These are phyloP conservation scores for Nitzschia sp. DNA, from an alignment of 108 stramenopile species.

Conservation along the genomic window DNA sequence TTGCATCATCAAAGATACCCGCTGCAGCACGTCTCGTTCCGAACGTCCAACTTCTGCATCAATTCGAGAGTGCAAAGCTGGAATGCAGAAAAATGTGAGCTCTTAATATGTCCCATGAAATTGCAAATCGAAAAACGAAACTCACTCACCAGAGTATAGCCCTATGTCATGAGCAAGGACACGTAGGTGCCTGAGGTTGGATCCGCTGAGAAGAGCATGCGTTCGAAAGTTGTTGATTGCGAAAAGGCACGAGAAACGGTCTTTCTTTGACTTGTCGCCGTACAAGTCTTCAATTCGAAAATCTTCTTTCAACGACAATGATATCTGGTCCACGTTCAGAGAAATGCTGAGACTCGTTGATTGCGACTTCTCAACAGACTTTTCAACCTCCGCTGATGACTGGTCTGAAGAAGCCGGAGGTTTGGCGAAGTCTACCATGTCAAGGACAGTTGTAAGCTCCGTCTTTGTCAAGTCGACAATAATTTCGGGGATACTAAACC, in stretches of 20 bases:
- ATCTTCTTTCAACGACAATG: constrained; percentile 14
- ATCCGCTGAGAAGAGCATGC: constrained; percentile 7
- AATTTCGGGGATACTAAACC: constrained; percentile 52
- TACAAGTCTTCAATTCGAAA: neutral
- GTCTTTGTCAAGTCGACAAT: constrained; percentile 53
- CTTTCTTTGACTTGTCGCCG: neutral
- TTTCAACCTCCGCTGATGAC: neutral
- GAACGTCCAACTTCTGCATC: constrained; percentile 3
- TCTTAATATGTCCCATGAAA: neutral
- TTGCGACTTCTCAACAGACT: neutral
- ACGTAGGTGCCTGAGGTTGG: constrained; percentile 22
- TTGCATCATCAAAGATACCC: constrained; percentile 12
- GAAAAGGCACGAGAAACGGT: constrained; percentile 14
- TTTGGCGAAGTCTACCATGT: constrained; percentile 17
- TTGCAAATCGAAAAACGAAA: neutral
- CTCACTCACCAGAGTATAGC: constrained; percentile 44
- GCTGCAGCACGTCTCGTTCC: neutral
- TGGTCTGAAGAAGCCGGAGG: neutral
- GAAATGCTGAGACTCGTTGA: constrained; percentile 5
- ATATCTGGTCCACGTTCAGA: constrained; percentile 18
- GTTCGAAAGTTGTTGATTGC: constrained; percentile 21
- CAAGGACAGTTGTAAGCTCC: constrained; percentile 38
- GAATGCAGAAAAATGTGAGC: neutral
- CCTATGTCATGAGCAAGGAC: constrained; percentile 32
- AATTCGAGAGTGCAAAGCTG: neutral